These are phyloP conservation scores for Cenococcum geophilum DNA, from an alignment of 495 filamentous ascomycete species.

Conservation along the genomic window DNA sequence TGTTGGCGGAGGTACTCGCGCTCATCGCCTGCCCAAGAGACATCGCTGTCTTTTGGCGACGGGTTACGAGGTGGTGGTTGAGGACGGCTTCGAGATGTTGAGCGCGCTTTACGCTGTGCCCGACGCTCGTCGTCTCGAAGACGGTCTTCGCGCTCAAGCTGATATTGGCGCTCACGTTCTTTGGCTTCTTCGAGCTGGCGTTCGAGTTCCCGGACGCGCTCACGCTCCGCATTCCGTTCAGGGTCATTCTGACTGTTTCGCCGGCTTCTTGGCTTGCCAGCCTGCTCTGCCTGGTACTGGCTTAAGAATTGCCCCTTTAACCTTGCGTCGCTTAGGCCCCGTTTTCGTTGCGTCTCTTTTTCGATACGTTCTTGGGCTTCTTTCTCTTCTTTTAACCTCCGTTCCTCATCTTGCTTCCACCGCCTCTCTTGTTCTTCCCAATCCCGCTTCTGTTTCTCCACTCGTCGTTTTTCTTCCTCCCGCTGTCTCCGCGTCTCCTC, in stretches of 20 bases:
- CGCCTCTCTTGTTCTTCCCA: constrained; percentile 82
- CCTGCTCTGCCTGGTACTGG: constrained; percentile 64
- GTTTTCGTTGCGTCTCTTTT: constrained; percentile 57
- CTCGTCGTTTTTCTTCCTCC: constrained; percentile 60
- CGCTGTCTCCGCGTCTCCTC: constrained; percentile 63
- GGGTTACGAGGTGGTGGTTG: constrained; percentile 38
- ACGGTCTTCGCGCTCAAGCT: constrained; percentile 67
- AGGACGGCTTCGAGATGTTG: constrained; percentile 22
- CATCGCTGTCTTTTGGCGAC: constrained; percentile 48
- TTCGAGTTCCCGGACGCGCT: constrained; percentile 78
- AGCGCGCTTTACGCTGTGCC: constrained; percentile 22
- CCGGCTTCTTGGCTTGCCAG: constrained; percentile 27
- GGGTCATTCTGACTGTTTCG: constrained; percentile 32
- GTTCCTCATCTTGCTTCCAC: constrained; percentile 79
- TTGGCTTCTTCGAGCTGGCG: constrained; percentile 78
- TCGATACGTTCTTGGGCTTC: constrained; percentile 61
- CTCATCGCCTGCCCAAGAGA: constrained; percentile 69
- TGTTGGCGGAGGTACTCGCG: constrained; percentile 64
- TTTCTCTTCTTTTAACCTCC: constrained; percentile 63
- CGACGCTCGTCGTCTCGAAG: constrained; percentile 30
- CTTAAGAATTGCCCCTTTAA: constrained; percentile 80
- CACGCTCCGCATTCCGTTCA: constrained; percentile 37
- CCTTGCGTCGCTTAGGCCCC: constrained; percentile 55
- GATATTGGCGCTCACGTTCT: constrained; percentile 77
- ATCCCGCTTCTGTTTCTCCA: constrained; percentile 68